Conservation (phyloP, 2,329 filamentous ascomycete species). For the Sporothrix phasma region DNA sequence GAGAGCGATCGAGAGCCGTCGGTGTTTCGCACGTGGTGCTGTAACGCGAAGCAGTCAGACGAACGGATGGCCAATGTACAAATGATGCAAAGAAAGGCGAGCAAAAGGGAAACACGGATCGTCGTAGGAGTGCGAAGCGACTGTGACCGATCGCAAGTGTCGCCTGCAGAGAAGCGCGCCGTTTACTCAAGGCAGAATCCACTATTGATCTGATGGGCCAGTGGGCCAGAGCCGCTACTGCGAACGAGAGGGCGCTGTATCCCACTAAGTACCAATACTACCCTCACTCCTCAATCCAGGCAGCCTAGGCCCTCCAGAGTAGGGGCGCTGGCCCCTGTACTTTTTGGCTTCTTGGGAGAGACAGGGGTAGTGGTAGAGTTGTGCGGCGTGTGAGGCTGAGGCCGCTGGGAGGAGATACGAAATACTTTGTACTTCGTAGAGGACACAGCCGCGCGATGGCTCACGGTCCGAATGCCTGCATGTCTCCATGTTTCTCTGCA, state of each 20-base stretch:
- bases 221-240: background rate
- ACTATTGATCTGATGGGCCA: background rate
- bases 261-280: too few species aligned
- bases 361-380: background rate
- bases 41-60: background rate
- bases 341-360: too few species aligned
- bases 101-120: background rate
- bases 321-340: background rate
- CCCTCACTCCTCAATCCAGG: background rate
- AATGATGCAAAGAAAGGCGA: background rate
- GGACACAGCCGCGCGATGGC: slow-evolving; percentile 2
- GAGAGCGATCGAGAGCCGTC: background rate
- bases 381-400: background rate
- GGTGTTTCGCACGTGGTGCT: background rate
- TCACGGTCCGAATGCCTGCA: background rate
- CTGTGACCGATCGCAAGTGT: background rate
- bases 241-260: background rate
- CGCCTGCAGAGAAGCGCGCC: background rate
- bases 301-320: background rate
- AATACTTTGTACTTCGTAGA: too few species aligned
- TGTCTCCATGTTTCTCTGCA: background rate
- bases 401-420: background rate
- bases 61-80: background rate
- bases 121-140: background rate
- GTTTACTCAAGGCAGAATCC: background rate